These are phyloP conservation scores for Streptanthus diversifolius DNA, from an alignment of 345 rosid genomes.

Conservation along the genomic window DNA sequence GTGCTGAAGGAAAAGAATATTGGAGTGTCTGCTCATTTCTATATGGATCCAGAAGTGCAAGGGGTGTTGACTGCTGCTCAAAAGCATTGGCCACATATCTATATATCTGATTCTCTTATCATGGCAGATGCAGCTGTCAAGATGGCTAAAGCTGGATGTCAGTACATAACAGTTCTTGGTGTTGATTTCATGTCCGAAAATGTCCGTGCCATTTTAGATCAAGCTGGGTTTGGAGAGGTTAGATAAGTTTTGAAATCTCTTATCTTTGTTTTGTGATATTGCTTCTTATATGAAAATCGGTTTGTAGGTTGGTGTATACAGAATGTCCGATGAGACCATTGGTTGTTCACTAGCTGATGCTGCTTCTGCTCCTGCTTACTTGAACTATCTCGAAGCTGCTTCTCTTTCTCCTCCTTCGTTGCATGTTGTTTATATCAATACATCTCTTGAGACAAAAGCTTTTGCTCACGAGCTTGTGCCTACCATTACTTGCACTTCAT, in stretches of 20 bases:
- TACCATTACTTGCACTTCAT: conserved; percentile 94
- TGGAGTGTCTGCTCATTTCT: conserved; percentile 90
- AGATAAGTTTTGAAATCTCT: neutral
- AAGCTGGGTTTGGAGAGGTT: conserved; percentile 83
- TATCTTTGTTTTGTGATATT: neutral
- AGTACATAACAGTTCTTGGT: conserved; percentile 82
- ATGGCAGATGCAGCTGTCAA: conserved; percentile 97
- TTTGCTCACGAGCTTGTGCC: conserved; percentile 94
- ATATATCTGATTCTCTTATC: conserved; percentile 89
- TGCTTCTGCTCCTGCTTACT: conserved; percentile 80
- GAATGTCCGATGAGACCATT: conserved; percentile 86
- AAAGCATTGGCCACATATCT: conserved; percentile 88
- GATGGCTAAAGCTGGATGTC: conserved; percentile 92
- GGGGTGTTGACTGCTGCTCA: conserved; percentile 91
- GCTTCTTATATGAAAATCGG: neutral
- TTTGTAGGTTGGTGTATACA: conserved; percentile 81
- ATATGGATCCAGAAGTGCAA: conserved; percentile 99
- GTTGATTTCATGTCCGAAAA: conserved; percentile 99
- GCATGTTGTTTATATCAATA: conserved; percentile 91
- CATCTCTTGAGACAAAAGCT: conserved; percentile 95
- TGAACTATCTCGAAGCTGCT: conserved; percentile 72
- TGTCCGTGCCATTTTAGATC: conserved; percentile 92
- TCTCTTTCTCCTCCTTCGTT: conserved; percentile 59
- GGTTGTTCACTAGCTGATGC: conserved; percentile 99
- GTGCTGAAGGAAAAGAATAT: conserved; percentile 81